phyloP scores from a whole-genome alignment of 306 rosid species.

The Dalbergia cultrata region DNA sequence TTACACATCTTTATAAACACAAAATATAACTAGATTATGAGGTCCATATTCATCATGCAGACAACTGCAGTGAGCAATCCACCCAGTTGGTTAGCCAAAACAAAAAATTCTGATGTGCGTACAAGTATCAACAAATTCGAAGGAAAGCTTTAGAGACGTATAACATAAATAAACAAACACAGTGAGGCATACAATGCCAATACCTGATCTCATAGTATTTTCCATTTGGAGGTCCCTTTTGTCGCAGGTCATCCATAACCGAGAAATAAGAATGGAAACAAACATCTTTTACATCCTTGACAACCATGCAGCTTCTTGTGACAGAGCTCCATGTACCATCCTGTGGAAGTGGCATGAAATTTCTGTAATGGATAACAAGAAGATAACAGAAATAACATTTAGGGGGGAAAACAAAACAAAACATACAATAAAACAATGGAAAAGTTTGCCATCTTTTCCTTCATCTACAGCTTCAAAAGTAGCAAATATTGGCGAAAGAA shows the following conservation, averaged over 20 bases:
- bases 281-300: slow-evolving; percentile 80
- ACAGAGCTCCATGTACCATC: slow-evolving; percentile 87
- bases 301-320: slow-evolving; percentile 64
- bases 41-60: slow-evolving; percentile 4
- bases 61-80: background rate
- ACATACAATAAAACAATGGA: slow-evolving; percentile 84
- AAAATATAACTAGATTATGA: slow-evolving; percentile 22
- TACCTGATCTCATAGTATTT: slow-evolving; percentile 88
- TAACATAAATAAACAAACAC: slow-evolving; percentile 26
- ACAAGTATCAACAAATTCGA: slow-evolving; percentile 13
- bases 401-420: slow-evolving; percentile 32
- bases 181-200: slow-evolving; percentile 11
- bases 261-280: slow-evolving; percentile 83
- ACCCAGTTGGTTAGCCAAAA: background rate
- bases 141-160: slow-evolving; percentile 24
- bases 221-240: slow-evolving; percentile 61
- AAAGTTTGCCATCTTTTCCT: slow-evolving; percentile 69
- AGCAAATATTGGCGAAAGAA: slow-evolving; percentile 73
- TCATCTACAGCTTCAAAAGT: slow-evolving; percentile 91
- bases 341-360: slow-evolving; percentile 56
- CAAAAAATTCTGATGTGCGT: background rate
- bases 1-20: background rate
- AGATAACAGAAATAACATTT: slow-evolving; percentile 37
- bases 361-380: slow-evolving; percentile 38
- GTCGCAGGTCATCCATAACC: slow-evolving; percentile 74